A percentile compares a stretch with the other conserved stretches of the same genome.
These are phyloP conservation scores for Trichoderma breve DNA, from an alignment of 2,329 filamentous ascomycete species.

Conservation along the genomic window DNA sequence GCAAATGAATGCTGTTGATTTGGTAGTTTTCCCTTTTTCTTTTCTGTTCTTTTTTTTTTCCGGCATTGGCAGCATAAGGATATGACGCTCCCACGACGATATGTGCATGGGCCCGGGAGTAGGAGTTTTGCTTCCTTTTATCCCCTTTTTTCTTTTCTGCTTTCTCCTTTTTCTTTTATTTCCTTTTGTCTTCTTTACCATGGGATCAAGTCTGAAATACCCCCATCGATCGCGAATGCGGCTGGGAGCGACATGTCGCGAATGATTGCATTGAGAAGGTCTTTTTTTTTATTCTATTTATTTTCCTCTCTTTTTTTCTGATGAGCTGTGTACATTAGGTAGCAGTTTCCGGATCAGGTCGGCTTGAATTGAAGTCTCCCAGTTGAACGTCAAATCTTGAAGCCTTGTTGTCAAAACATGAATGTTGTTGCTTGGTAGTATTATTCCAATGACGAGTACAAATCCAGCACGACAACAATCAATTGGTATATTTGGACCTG, in stretches of 20 bases:
- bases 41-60: neutral
- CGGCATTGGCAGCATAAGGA: neutral
- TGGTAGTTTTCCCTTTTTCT: neutral
- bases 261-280: neutral
- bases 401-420: neutral
- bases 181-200: neutral
- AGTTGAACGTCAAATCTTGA: neutral
- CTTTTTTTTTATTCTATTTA: neutral
- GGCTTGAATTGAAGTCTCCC: conserved; percentile 11
- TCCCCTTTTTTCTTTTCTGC: neutral
- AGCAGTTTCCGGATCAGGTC: neutral
- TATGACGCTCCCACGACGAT: neutral
- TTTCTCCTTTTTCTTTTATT: neutral
- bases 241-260: conserved; percentile 15
- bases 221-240: conserved; percentile 19
- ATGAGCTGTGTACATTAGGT: conserved; percentile 12
- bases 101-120: conserved; percentile 14
- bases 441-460: no score
- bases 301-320: neutral
- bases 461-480: no score
- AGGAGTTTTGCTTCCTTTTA: conserved; percentile 2
- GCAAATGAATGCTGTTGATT: conserved; percentile 27
- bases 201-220: conserved; percentile 18
- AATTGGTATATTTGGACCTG: no score
- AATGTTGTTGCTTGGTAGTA: neutral